These are phyloP conservation scores for Colletotrichum chrysophilum DNA, from an alignment of 2,329 filamentous ascomycete species.

Conservation along the genomic window DNA sequence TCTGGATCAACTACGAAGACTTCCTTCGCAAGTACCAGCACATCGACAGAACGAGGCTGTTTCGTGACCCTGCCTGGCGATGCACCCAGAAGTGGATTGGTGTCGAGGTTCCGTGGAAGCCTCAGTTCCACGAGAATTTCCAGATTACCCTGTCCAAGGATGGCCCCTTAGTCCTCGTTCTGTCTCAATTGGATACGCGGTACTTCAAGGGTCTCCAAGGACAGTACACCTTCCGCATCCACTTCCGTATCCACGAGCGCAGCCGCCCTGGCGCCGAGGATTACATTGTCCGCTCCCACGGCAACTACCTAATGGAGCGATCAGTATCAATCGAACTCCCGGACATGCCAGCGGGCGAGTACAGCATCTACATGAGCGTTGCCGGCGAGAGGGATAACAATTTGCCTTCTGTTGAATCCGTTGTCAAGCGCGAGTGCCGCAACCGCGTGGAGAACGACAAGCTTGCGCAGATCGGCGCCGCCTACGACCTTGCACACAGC, in stretches of 20 bases:
- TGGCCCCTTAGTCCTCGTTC: conserved; percentile 62
- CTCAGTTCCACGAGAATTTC: conserved; percentile 67
- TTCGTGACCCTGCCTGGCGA: conserved; percentile 63
- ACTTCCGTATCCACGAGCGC: conserved; percentile 57
- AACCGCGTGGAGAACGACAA: conserved; percentile 60
- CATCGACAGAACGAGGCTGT: conserved; percentile 67
- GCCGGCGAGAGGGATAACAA: conserved; percentile 51
- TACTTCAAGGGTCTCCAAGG: conserved; percentile 68
- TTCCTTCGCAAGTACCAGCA: conserved; percentile 66
- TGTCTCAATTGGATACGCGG: conserved; percentile 66
- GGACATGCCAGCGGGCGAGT: conserved; percentile 60
- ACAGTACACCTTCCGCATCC: conserved; percentile 57
- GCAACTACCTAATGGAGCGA: conserved; percentile 62
- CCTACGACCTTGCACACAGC: conserved; percentile 65
- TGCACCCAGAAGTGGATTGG: conserved; percentile 66
- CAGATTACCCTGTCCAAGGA: conserved; percentile 60
- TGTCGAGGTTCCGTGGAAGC: conserved; percentile 66
- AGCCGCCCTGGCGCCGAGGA: conserved; percentile 58
- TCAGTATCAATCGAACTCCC: conserved; percentile 64
- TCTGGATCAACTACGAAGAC: conserved; percentile 69
- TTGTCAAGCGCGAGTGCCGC: conserved; percentile 57
- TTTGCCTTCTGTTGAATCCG: conserved; percentile 56
- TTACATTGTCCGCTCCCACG: conserved; percentile 64
- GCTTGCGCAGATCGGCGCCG: conserved; percentile 60
- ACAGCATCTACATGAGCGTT: conserved; percentile 62